Percentiles rank a stretch among this genome's conserved stretches.
Evolutionary conservation across 768 basidiomycete genomes (phyloP).

Genomic region (Leccinum boreale): DNA sequence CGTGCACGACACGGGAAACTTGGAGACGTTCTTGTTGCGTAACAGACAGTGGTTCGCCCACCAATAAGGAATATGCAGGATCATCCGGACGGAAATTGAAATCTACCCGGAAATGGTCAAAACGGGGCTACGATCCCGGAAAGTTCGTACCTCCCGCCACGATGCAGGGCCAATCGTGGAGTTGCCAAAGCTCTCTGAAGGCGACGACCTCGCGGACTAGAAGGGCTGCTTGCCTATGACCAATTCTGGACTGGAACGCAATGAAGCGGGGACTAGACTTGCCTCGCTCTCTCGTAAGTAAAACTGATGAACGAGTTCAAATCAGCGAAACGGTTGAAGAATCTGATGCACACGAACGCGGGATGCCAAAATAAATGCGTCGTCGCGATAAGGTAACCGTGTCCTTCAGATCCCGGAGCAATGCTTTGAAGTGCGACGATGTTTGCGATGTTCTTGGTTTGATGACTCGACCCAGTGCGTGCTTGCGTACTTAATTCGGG

Average conservation of each 20-base stretch:
- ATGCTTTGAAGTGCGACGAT: conserved; percentile 61
- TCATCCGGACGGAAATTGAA: conserved; percentile 89
- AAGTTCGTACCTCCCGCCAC: conserved; percentile 71
- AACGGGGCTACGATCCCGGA: neutral
- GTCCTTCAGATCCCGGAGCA: conserved; percentile 26
- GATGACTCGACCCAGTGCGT: conserved; percentile 57
- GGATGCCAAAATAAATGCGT: conserved; percentile 98
- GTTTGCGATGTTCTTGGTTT: conserved; percentile 78
- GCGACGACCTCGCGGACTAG: conserved; percentile 59
- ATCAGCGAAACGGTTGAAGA: conserved; percentile 1
- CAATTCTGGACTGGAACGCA: neutral
- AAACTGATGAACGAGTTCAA: conserved; percentile 23
- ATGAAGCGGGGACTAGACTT: conserved; percentile 20
- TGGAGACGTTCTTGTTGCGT: conserved; percentile 52
- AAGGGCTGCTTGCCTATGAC: conserved; percentile 69
- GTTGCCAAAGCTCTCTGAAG: conserved; percentile 48
- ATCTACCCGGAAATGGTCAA: conserved; percentile 44
- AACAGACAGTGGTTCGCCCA: conserved; percentile 53
- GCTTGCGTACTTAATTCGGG: conserved; percentile 29
- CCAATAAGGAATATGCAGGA: conserved; percentile 75
- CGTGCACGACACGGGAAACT: conserved; percentile 69
- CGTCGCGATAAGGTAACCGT: conserved; percentile 76
- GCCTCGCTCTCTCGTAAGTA: conserved; percentile 83
- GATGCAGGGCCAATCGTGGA: conserved; percentile 69
- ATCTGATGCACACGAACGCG: conserved; percentile 42